Conservation (phyloP, 371 early-diverging fungal genomes). For the Syncephalastrum contaminatum region DNA sequence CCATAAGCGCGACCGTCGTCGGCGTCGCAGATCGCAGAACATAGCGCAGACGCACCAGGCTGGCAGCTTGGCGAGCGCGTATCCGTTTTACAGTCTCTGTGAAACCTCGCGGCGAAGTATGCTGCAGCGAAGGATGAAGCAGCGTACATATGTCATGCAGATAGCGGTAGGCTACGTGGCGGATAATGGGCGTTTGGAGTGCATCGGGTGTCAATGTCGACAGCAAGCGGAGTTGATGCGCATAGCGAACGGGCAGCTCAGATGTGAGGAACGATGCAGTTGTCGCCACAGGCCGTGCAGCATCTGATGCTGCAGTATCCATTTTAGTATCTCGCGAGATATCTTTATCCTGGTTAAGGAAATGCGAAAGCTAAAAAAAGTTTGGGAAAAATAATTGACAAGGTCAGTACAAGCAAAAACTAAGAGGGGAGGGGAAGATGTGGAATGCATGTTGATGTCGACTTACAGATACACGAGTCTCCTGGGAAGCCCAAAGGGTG, state of each 20-base stretch:
- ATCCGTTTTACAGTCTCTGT: slow-evolving; percentile 35
- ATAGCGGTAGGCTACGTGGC: slow-evolving; percentile 42
- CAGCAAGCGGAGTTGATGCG: slow-evolving; percentile 57
- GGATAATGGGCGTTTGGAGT: slow-evolving; percentile 32
- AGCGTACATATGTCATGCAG: slow-evolving; percentile 42
- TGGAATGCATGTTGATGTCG: slow-evolving; percentile 2
- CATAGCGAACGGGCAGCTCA: slow-evolving; percentile 70
- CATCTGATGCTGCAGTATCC: no score
- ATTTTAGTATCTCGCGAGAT: no score
- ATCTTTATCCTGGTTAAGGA: slow-evolving; percentile 24
- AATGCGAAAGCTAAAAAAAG: slow-evolving; percentile 18
- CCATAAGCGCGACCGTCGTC: slow-evolving; percentile 23
- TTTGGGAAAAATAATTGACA: background rate
- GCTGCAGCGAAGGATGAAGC: slow-evolving; percentile 35
- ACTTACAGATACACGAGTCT: slow-evolving; percentile 41
- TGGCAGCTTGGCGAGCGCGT: slow-evolving; percentile 35
- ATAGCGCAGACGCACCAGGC: slow-evolving; percentile 42
- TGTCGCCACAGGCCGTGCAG: slow-evolving; percentile 10
- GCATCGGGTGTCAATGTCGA: slow-evolving; percentile 41
- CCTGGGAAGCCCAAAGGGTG: slow-evolving; percentile 37
- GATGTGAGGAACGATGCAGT: slow-evolving; percentile 63
- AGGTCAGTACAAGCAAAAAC: background rate
- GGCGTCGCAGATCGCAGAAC: slow-evolving; percentile 26
- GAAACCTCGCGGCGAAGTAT: slow-evolving; percentile 42
- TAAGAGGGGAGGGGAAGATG: background rate